phyloP scores from a whole-genome alignment of 345 rosid genomes.

The Hibiscus tridactylites region DNA sequence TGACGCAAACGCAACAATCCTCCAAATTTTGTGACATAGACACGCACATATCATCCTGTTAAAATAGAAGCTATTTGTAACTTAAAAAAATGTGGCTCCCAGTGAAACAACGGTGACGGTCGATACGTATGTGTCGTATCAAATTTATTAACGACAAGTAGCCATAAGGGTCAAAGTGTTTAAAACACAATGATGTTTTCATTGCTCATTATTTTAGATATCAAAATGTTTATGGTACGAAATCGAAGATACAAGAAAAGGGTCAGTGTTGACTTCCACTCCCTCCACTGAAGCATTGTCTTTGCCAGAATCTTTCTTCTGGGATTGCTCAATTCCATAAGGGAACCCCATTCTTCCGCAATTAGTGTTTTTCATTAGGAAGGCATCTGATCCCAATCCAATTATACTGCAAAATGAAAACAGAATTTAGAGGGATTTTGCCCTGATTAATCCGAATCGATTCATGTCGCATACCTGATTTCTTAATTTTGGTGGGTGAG shows the following conservation, averaged over 20 bases:
- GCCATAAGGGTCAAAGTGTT: background rate
- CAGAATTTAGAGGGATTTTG: background rate
- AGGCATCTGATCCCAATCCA: slow-evolving; percentile 18
- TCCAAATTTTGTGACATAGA: background rate
- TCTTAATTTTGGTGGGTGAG: no score
- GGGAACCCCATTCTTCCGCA: slow-evolving; percentile 5
- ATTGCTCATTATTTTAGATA: no score
- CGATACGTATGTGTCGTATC: background rate
- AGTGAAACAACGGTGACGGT: background rate
- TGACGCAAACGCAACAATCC: background rate
- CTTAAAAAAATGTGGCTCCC: background rate
- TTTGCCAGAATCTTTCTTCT: background rate
- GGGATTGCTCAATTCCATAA: background rate
- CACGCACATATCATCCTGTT: no score
- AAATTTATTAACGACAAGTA: background rate
- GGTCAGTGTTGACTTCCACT: background rate
- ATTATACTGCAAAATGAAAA: background rate
- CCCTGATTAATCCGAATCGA: no score
- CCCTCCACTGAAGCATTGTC: slow-evolving; percentile 7
- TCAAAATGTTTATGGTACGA: no score
- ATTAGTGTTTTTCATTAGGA: background rate
- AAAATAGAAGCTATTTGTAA: background rate
- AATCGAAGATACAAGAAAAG: no score
- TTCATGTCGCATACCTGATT: no score
- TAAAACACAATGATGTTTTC: background rate